phyloP scores from a whole-genome alignment of 345 rosid genomes.

The Mangifera indica region DNA sequence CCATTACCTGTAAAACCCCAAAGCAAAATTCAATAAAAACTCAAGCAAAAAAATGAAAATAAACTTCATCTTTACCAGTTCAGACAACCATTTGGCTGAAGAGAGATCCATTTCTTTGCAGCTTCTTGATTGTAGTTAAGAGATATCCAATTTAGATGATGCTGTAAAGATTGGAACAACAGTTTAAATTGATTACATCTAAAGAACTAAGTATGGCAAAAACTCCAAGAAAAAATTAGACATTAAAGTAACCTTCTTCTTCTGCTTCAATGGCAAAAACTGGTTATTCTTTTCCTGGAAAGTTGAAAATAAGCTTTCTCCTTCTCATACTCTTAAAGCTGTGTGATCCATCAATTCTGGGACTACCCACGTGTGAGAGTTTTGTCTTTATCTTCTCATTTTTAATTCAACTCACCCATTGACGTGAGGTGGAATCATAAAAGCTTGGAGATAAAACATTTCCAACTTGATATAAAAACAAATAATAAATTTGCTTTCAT shows the following conservation, averaged over 20 bases:
- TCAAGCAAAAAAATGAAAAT: background rate
- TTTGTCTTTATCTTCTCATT: background rate
- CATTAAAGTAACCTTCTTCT: background rate
- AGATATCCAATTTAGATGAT: background rate
- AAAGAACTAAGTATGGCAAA: background rate
- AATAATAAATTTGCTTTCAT: slow-evolving; percentile 2
- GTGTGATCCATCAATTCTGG: background rate
- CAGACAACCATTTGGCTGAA: slow-evolving; percentile 50
- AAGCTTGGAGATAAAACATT: background rate
- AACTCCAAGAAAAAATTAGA: slow-evolving; percentile 4
- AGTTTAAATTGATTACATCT: background rate
- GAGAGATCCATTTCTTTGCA: slow-evolving; percentile 32
- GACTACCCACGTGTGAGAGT: background rate
- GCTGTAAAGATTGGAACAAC: background rate
- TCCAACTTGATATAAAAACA: slow-evolving; percentile 4
- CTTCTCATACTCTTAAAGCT: background rate
- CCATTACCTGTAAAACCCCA: slow-evolving; percentile 35
- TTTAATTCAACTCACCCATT: background rate
- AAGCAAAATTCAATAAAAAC: background rate
- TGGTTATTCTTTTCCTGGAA: background rate
- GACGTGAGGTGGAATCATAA: slow-evolving; percentile 6
- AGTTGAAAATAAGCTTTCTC: background rate
- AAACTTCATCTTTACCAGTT: slow-evolving; percentile 37
- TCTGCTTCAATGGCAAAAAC: background rate
- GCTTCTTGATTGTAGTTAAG: background rate